phyloP scores from a whole-genome alignment of 768 basidiomycete genomes.

The Amanita exitialis region DNA sequence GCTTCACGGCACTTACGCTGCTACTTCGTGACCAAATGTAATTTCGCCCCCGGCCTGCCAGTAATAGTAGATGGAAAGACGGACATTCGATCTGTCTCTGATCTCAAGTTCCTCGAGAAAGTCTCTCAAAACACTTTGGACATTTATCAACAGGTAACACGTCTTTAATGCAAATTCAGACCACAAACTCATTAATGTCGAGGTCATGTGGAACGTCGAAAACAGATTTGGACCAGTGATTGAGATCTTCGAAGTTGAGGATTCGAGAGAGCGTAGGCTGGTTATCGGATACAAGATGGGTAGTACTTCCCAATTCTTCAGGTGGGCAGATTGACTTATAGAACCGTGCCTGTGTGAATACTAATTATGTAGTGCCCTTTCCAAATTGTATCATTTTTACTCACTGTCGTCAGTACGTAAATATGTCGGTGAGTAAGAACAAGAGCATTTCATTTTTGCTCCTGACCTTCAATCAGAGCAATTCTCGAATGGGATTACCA shows the following conservation, averaged over 20 bases:
- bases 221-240: conserved; percentile 86
- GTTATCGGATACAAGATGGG: conserved; percentile 99
- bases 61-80: conserved; percentile 44
- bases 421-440: conserved; percentile 62
- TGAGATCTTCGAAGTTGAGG: conserved; percentile 93
- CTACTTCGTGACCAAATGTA: conserved; percentile 89
- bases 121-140: conserved; percentile 89
- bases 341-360: not conserved
- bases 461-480: conserved; percentile 46
- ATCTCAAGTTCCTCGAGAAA: conserved; percentile 86
- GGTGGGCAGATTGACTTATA: conserved; percentile 23
- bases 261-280: conserved; percentile 77
- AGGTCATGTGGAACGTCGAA: conserved; percentile 82
- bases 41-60: conserved; percentile 53
- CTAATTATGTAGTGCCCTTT: conserved; percentile 53
- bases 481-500: conserved; percentile 93
- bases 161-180: not conserved
- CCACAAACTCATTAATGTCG: conserved; percentile 6
- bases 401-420: conserved; percentile 93
- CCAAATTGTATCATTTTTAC: conserved; percentile 96
- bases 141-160: conserved; percentile 63
- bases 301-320: conserved; percentile 77
- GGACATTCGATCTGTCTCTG: conserved; percentile 83
- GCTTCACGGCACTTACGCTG: conserved; percentile 91
- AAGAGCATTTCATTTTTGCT: not conserved